A percentile compares a stretch with the other conserved stretches of the same genome.
Evolutionary conservation across 202 grass and related monocot genomes (phyloP).

Genomic region (Zizania palustris): DNA sequence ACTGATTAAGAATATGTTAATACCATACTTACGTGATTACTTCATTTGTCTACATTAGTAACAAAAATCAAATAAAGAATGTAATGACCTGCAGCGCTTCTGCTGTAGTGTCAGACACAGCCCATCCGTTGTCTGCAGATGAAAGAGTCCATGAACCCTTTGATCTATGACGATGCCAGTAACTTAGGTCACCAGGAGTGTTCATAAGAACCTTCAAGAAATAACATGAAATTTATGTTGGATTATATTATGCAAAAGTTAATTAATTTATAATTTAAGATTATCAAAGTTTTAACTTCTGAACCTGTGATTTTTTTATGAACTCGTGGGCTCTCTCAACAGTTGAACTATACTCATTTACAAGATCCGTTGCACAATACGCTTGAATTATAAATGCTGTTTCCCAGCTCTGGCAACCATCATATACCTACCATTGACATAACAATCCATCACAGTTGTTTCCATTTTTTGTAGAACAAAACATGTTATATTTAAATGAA

Average conservation of each 20-base stretch:
- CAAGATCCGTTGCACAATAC: constrained; percentile 48
- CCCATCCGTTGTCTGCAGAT: constrained; percentile 48
- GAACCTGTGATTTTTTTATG: constrained; percentile 61
- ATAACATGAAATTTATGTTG: not conserved
- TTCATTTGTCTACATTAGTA: not conserved
- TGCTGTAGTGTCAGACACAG: constrained; percentile 31
- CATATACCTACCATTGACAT: constrained; percentile 38
- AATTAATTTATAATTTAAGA: not conserved
- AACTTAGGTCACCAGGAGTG: constrained; percentile 43
- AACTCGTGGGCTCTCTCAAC: constrained; percentile 51
- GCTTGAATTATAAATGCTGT: constrained; percentile 60
- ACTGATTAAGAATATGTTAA: not conserved
- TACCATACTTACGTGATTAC: not conserved
- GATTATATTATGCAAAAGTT: not conserved
- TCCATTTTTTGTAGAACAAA: not conserved
- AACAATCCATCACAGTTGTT: not conserved
- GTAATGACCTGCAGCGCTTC: constrained; percentile 33
- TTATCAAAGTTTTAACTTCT: not conserved
- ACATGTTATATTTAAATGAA: not conserved
- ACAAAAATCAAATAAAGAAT: not conserved
- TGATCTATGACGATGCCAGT: constrained; percentile 49
- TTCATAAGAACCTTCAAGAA: constrained; percentile 38
- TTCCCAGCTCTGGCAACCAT: constrained; percentile 61
- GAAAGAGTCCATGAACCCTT: constrained; percentile 53
- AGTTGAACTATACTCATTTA: constrained; percentile 45